Conservation (phyloP, 768 basidiomycete species). For the Tulasnella sp. region DNA sequence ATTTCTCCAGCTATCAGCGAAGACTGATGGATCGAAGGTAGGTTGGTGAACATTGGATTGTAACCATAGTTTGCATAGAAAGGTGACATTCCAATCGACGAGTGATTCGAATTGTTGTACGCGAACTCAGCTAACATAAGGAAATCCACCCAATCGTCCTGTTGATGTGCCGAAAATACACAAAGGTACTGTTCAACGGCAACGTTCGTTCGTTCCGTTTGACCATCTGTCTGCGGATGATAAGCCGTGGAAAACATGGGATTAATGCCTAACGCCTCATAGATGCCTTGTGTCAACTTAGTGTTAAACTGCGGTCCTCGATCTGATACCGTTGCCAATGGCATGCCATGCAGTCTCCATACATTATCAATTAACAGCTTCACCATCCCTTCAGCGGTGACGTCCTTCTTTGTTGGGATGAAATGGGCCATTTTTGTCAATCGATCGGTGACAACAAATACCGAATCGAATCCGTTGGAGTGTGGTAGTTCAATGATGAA, state of each 20-base stretch:
- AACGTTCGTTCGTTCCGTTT: slow-evolving; percentile 6
- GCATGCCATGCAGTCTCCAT: slow-evolving; percentile 9
- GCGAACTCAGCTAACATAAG: slow-evolving; percentile 1
- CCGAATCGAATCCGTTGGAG: not conserved
- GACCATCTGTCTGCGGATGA: slow-evolving; percentile 8
- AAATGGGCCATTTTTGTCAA: slow-evolving; percentile 7
- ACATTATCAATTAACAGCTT: slow-evolving; percentile 7
- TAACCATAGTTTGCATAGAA: slow-evolving; percentile 2
- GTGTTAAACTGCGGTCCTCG: slow-evolving; percentile 1
- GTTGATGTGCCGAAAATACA: not conserved
- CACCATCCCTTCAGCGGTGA: not conserved
- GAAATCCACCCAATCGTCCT: slow-evolving; percentile 2
- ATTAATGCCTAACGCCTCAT: not conserved
- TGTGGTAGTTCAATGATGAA: slow-evolving; percentile 15
- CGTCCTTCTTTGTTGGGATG: not conserved
- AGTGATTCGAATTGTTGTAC: not conserved
- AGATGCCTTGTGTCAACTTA: not conserved
- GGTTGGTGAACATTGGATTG: not conserved
- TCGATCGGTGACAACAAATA: slow-evolving; percentile 1
- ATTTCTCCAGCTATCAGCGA: no score
- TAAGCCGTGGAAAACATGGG: not conserved
- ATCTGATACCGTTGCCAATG: not conserved
- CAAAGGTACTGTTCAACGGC: slow-evolving; percentile 1
- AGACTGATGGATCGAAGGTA: no score
- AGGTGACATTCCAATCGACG: not conserved